Evolutionary conservation across 495 filamentous ascomycete genomes (phyloP), one percentile per base, ranked within the genome.

Genomic region (Daldinia bambusicola): DNA sequence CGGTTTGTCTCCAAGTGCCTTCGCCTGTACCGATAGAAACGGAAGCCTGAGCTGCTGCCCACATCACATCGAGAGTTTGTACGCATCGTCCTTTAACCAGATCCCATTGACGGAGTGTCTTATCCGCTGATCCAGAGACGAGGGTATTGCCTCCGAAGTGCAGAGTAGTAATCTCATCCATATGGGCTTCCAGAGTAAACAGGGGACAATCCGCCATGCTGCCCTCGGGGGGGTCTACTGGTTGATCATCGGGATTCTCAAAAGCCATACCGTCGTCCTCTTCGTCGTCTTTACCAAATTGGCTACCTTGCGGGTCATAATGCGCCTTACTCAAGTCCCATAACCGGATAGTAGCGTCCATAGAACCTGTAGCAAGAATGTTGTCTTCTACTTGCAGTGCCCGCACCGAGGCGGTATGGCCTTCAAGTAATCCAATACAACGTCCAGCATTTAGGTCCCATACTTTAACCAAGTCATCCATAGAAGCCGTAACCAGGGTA

Each of bases 71-170:
- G 31, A 99, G 83, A 1, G 95, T 99, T 80, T 99, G 95, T 34
- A 98, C 93, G 79, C 95, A 98, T 56, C 96, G 91, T 7, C 95
- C 95, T 75, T 93, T 97, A 67, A 92, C 91, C 36, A 99, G 82
- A 85, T 99, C 95, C 95, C 95, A 99, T 80, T 99, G 95, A 51
- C 95, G 88, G 45, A 99, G 81, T 2, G 95, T 99, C 84, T 99
- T 99, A 79, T 99, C 95, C 6, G 96, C 90, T 4, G 95, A 98
- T 13, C 95, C 95, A 4, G 95, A 99, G 12, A 99, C 92, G 16
- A 99, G 86, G 0, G 93, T 94, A 74, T 98, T 87, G 30, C 90
- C 92, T 60, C 87, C 85, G 80, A 99, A 96, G 78, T 97, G 90
- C 40, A 99, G 84, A 20, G 96, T 95, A 2, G 95, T 98, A 72